These are phyloP conservation scores for Boletus barrowsii DNA, from an alignment of 768 basidiomycete species.

Conservation along the genomic window DNA sequence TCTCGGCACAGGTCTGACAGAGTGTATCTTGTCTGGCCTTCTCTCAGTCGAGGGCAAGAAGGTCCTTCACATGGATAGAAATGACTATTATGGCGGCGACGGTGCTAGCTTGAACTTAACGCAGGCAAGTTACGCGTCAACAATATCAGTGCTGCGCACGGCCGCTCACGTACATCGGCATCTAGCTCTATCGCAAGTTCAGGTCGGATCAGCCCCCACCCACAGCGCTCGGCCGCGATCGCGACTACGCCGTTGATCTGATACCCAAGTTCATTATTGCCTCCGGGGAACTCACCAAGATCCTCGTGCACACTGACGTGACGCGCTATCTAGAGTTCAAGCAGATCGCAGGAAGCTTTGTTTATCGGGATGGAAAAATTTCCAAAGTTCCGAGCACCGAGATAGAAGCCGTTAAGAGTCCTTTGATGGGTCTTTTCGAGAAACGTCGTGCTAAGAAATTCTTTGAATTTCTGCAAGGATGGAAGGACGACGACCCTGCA, in stretches of 20 bases:
- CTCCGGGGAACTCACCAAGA: slow-evolving; percentile 94
- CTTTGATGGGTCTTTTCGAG: slow-evolving; percentile 99
- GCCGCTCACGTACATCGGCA: slow-evolving; percentile 21
- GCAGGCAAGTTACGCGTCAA: slow-evolving; percentile 57
- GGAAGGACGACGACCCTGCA: slow-evolving; percentile 92
- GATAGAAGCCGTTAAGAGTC: slow-evolving; percentile 92
- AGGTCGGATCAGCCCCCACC: slow-evolving; percentile 74
- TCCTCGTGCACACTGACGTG: slow-evolving; percentile 98
- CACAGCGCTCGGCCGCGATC: slow-evolving; percentile 86
- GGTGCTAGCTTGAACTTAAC: slow-evolving; percentile 96
- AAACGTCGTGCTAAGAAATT: slow-evolving; percentile 98
- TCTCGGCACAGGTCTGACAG: slow-evolving; percentile 95
- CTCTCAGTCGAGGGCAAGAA: slow-evolving; percentile 99
- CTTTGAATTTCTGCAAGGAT: slow-evolving; percentile 93
- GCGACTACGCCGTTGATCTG: slow-evolving; percentile 97
- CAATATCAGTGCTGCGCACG: not conserved
- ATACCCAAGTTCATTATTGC: slow-evolving; percentile 99
- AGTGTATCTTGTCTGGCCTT: slow-evolving; percentile 96
- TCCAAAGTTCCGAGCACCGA: slow-evolving; percentile 98
- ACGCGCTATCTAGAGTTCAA: slow-evolving; percentile 99
- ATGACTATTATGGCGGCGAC: slow-evolving; percentile 99
- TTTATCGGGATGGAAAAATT: slow-evolving; percentile 94
- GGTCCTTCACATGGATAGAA: slow-evolving; percentile 97
- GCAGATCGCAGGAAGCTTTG: slow-evolving; percentile 98
- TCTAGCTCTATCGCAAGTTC: slow-evolving; percentile 94